Evolutionary conservation across 2,329 filamentous ascomycete genomes (phyloP).

Genomic region (Sporothrix brunneoviolacea): DNA sequence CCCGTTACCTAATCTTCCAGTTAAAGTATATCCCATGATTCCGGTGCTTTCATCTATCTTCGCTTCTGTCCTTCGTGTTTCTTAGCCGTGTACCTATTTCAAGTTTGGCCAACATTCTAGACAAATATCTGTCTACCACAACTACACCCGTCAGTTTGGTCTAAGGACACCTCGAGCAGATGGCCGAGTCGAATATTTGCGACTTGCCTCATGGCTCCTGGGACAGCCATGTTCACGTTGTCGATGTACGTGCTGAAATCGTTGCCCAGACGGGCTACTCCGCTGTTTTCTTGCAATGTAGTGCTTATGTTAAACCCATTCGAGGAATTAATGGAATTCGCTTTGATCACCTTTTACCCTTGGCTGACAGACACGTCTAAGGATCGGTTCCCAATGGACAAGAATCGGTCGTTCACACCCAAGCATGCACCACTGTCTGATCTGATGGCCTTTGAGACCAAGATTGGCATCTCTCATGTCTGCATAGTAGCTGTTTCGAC

Average conservation of each 20-base stretch:
- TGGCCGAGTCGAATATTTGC: constrained; percentile 4
- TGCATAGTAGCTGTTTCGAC: constrained; percentile 4
- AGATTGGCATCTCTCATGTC: constrained; percentile 3
- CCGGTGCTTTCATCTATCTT: too few species aligned
- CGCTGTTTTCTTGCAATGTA: constrained; percentile 1
- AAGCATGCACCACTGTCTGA: constrained; percentile 5
- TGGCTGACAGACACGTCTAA: background rate
- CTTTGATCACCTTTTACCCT: too few species aligned
- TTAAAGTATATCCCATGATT: too few species aligned
- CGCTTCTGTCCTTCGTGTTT: too few species aligned
- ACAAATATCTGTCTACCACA: too few species aligned
- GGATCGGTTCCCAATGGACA: constrained; percentile 2
- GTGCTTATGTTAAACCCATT: too few species aligned
- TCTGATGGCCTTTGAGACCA: constrained; percentile 7
- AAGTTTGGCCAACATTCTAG: too few species aligned
- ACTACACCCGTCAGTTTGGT: too few species aligned
- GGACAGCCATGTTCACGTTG: constrained; percentile 9
- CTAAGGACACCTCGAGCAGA: too few species aligned
- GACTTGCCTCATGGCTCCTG: constrained; percentile 2
- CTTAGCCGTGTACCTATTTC: too few species aligned
- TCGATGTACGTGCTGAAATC: background rate
- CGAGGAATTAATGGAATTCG: too few species aligned
- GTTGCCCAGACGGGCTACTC: background rate
- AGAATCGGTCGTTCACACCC: constrained; percentile 2
- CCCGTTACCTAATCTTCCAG: too few species aligned